phyloP scores from a whole-genome alignment of 208 protist species.

The Trypanosoma melophagium region DNA sequence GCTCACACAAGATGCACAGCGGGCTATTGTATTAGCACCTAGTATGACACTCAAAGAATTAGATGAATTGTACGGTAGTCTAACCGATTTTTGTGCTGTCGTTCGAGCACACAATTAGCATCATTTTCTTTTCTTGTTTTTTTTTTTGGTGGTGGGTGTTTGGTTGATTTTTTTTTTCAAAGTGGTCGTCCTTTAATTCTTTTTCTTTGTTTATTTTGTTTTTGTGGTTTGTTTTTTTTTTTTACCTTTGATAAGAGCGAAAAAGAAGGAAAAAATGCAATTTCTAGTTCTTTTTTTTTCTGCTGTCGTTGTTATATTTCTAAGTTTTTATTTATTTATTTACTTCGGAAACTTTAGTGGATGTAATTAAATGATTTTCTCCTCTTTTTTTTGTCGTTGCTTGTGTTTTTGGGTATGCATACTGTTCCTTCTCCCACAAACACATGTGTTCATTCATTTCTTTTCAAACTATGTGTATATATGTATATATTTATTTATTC shows the following conservation, averaged over 20 bases:
- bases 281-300: too few species aligned
- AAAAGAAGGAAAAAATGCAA: too few species aligned
- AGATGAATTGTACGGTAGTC: slow-evolving; percentile 4
- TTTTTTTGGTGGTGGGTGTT: slow-evolving; percentile 5
- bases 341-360: too few species aligned
- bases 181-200: slow-evolving; percentile 10
- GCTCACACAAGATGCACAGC: slow-evolving; percentile 10
- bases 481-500: too few species aligned
- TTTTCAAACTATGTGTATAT: not conserved
- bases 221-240: not conserved
- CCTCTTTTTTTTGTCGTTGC: not conserved
- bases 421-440: not conserved
- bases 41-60: slow-evolving; percentile 23
- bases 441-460: slow-evolving; percentile 10
- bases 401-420: too few species aligned
- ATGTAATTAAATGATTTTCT: not conserved
- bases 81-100: slow-evolving; percentile 11
- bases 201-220: not conserved
- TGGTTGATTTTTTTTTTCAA: slow-evolving; percentile 19
- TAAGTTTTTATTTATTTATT: too few species aligned
- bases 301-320: too few species aligned
- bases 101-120: not conserved
- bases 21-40: slow-evolving; percentile 9
- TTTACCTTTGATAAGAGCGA: too few species aligned
- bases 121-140: slow-evolving; percentile 26